These are phyloP conservation scores for Cladophialophora yegresii DNA, from an alignment of 2,329 filamentous ascomycete genomes.

Conservation along the genomic window DNA sequence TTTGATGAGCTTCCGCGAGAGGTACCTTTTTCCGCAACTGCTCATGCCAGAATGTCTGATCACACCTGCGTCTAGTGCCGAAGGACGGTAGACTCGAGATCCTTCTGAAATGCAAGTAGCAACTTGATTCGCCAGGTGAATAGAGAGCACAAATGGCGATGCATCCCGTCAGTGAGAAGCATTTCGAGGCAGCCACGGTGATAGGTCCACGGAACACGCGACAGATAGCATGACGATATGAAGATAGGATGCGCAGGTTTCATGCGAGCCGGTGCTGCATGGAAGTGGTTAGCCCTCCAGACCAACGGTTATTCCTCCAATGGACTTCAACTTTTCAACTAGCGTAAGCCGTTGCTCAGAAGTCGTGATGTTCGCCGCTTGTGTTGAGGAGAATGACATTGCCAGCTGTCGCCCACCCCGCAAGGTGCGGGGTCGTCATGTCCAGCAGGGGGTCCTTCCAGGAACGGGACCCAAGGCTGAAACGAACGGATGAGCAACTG, in stretches of 20 bases:
- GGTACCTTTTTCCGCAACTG: constrained; percentile 5
- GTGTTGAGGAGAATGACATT: not conserved
- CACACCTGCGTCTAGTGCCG: constrained; percentile 2
- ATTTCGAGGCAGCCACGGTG: not conserved
- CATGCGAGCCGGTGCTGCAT: not conserved
- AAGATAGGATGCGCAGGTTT: constrained; percentile 16
- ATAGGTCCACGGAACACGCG: constrained; percentile 11
- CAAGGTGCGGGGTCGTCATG: constrained; percentile 9
- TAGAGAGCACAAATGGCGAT: not conserved
- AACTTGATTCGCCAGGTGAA: constrained; percentile 6
- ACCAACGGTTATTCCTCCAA: not conserved
- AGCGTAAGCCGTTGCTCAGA: not conserved
- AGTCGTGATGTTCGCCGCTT: not conserved
- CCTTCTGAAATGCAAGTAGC: not conserved
- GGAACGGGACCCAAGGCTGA: constrained; percentile 12
- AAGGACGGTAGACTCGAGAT: constrained; percentile 2
- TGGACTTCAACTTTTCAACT: not conserved
- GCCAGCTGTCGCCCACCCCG: not conserved
- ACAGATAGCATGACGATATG: constrained; percentile 16
- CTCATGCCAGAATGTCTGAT: constrained; percentile 4
- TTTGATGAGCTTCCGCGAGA: not conserved
- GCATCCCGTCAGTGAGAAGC: not conserved
- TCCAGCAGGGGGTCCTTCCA: not conserved
- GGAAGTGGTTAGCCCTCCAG: not conserved
- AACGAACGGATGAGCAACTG: not conserved